Conservation (phyloP, 441 rosid species). For the Aleurites moluccanus region DNA sequence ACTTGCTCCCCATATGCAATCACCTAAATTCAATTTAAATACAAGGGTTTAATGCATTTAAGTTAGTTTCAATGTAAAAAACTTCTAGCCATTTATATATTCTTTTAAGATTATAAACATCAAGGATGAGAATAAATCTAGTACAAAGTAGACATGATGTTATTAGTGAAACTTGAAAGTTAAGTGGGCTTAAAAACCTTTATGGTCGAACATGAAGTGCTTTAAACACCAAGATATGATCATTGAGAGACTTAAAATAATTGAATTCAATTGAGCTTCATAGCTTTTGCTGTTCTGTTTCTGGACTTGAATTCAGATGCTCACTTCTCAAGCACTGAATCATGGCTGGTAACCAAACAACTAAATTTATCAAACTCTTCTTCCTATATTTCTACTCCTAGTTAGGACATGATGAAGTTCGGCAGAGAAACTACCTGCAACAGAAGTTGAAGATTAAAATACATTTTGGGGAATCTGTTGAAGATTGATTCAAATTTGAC, state of each 20-base stretch:
- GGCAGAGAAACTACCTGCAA: constrained; percentile 60
- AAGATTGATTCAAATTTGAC: too few relatives aligned
- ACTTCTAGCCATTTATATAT: background rate
- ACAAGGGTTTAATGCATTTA: background rate
- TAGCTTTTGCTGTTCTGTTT: background rate
- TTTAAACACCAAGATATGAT: background rate
- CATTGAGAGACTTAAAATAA: background rate
- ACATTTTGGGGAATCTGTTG: constrained; percentile 96
- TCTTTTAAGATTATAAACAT: background rate
- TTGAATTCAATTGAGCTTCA: background rate
- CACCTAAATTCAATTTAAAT: constrained; percentile 46
- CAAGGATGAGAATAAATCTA: background rate
- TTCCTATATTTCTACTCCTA: constrained; percentile 1
- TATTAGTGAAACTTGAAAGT: background rate
- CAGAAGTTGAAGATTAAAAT: constrained; percentile 87
- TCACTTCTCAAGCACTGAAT: background rate
- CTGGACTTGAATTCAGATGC: background rate
- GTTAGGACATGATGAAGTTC: background rate
- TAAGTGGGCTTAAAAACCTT: background rate
- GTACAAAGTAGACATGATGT: background rate
- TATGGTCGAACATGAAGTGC: background rate
- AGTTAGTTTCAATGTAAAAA: background rate
- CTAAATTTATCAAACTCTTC: background rate
- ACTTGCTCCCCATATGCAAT: constrained; percentile 97
- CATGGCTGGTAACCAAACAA: constrained; percentile 9